phyloP scores from a whole-genome alignment of 1,284 basidiomycete species.

The Gomphus sp. region DNA sequence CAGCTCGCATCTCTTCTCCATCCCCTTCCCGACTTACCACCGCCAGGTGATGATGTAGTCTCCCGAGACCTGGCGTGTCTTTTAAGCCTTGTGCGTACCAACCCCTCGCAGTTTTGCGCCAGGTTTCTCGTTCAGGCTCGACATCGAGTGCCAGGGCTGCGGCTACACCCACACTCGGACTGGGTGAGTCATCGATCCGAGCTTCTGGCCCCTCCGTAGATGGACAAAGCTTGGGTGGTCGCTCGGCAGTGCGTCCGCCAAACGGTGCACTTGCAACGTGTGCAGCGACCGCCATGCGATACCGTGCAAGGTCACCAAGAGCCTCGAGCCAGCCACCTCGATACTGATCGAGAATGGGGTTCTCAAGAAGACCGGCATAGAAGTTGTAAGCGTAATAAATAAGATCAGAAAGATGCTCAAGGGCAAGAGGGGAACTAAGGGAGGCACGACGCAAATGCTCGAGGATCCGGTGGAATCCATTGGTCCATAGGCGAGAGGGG shows the following conservation, averaged over 20 bases:
- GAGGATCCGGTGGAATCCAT: constrained; percentile 83
- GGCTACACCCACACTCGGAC: constrained; percentile 77
- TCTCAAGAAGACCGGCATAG: constrained; percentile 85
- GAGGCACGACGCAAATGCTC: constrained; percentile 84
- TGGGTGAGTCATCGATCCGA: constrained; percentile 55
- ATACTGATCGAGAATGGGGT: constrained; percentile 63
- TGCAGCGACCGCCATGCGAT: constrained; percentile 86
- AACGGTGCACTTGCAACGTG: constrained; percentile 34
- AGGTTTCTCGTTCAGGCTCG: constrained; percentile 86
- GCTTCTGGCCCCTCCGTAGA: constrained; percentile 33
- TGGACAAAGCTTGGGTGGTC: constrained; percentile 10
- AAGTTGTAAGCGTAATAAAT: constrained; percentile 94
- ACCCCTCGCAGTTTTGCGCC: constrained; percentile 82
- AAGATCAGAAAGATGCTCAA: constrained; percentile 81
- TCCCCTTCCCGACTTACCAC: constrained; percentile 76
- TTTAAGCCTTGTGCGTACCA: constrained; percentile 89
- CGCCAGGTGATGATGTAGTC: constrained; percentile 93
- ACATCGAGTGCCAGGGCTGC: constrained; percentile 83
- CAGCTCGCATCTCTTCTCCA: constrained; percentile 73
- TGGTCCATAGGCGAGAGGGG: constrained; percentile 88
- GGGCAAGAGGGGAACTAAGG: constrained; percentile 46
- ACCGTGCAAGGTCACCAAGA: constrained; percentile 90
- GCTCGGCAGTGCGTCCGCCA: constrained; percentile 20
- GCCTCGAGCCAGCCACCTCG: constrained; percentile 90
- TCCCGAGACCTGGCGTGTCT: constrained; percentile 85